Base-by-base conservation (phyloP, 768 basidiomycete species). In the Amanita rimosa region DNA sequence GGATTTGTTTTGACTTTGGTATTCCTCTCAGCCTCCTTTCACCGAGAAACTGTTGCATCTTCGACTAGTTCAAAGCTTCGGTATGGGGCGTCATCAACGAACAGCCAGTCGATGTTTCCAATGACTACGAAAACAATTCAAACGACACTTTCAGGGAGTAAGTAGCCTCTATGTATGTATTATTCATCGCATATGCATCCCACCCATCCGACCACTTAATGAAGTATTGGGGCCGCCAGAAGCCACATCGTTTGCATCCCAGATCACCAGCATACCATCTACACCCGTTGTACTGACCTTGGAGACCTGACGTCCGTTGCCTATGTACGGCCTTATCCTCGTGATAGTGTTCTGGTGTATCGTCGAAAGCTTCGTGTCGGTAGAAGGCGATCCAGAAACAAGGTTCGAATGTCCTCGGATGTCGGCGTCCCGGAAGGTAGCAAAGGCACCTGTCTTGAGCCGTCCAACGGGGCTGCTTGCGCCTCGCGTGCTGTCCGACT, bases 301-400 rank as follows among this genome's bases (percentile, higher is more conserved):
- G 41, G 66, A 70, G 4, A 97, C 83, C 1, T 68, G 66, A 0
- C 79, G 82, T 10, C 70, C 73, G 3, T 58, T 54, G 1, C 67
- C 70, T 53, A 83, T 83, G 58, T 87, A 96, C 22, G 87, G 69
- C 49, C 92, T 70, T 35, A 98, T 73, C 55, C 74, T 83, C n/a
- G 92, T 97, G 66, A 99, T 96, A 33, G 94, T 96, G 70, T 99
- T 99, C 74, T 98, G 96, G 62, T 98, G 96, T 44, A 96, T 76
- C 11, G 96, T 98, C 58, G 76, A 68, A 45, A 95, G 67, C 61
- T 94, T 89, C 3, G 86, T 88, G 58, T 85, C 81, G 4, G 64
- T 61, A 17, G 55, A 55, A n/a, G 27, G 19, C n/a, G 61, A 50
- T 7, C 65, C 64, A 26, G 62, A 49, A 21, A 59, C 55, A 33